phyloP scores from a whole-genome alignment of 2,329 filamentous ascomycete genomes.

The Fragosphaeria purpurea region DNA sequence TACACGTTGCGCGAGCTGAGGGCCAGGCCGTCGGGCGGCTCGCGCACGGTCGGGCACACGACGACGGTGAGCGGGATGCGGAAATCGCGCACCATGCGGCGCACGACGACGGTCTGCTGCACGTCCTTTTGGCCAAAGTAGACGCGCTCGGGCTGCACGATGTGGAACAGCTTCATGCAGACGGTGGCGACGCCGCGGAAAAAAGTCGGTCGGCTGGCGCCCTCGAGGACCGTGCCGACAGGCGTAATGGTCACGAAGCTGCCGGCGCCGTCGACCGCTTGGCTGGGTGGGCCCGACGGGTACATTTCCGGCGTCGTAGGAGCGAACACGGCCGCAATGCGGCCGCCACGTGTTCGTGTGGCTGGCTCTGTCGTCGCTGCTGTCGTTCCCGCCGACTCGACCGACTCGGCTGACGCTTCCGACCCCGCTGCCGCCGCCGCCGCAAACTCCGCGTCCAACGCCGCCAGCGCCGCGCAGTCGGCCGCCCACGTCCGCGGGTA shows the following conservation, averaged over 20 bases:
- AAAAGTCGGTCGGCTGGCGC: slow-evolving; percentile 78
- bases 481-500: slow-evolving; percentile 86
- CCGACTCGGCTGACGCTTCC: no score
- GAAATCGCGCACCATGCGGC: slow-evolving; percentile 79
- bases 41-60: slow-evolving; percentile 65
- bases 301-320: slow-evolving; percentile 81
- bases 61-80: slow-evolving; percentile 66
- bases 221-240: slow-evolving; percentile 71
- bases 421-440: no score
- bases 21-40: slow-evolving; percentile 67
- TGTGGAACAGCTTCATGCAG: slow-evolving; percentile 88
- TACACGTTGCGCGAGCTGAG: slow-evolving; percentile 93
- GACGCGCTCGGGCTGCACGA: slow-evolving; percentile 64
- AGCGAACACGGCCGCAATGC: slow-evolving; percentile 75
- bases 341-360: slow-evolving; percentile 49
- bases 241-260: slow-evolving; percentile 90
- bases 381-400: neutral
- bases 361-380: slow-evolving; percentile 22
- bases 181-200: slow-evolving; percentile 94
- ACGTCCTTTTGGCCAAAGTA: slow-evolving; percentile 98
- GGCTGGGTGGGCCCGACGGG: slow-evolving; percentile 65
- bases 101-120: slow-evolving; percentile 88
- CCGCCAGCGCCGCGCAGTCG: slow-evolving; percentile 58
- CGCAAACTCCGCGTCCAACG: slow-evolving; percentile 61
- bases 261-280: slow-evolving; percentile 64